Evolutionary conservation across 2,329 filamentous ascomycete genomes (phyloP).

Genomic region (Ceratocystis ficicola): DNA sequence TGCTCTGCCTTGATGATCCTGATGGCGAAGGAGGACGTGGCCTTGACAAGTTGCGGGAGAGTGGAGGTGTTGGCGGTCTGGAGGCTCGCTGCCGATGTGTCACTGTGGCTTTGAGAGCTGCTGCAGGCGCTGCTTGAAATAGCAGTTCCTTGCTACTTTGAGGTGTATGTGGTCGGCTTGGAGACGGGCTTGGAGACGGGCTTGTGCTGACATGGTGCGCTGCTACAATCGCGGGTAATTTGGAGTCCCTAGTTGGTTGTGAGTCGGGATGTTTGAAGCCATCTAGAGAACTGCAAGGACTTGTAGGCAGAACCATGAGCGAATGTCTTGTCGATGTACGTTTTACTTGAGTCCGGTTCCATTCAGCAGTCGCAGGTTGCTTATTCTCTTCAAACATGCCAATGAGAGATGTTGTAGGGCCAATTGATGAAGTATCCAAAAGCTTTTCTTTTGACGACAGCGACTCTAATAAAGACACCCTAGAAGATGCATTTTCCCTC

Average conservation of each 20-base stretch:
- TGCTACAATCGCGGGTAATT: slow-evolving; percentile 8
- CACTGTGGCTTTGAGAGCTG: neutral
- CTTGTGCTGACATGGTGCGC: slow-evolving; percentile 14
- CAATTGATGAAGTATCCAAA: slow-evolving; percentile 46
- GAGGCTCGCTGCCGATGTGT: slow-evolving; percentile 17
- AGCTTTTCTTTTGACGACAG: slow-evolving; percentile 1
- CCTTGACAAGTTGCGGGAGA: slow-evolving; percentile 21
- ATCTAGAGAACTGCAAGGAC: neutral
- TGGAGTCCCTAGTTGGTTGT: neutral
- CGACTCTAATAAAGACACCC: neutral
- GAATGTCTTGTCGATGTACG: neutral
- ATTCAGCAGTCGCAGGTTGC: neutral
- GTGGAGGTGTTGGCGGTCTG: slow-evolving; percentile 20
- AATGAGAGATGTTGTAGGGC: slow-evolving; percentile 52
- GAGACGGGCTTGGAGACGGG: slow-evolving; percentile 19
- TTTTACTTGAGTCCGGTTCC: neutral
- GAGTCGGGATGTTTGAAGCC: neutral
- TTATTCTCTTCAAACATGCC: slow-evolving; percentile 51
- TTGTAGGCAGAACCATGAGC: neutral
- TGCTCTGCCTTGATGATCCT: slow-evolving; percentile 30
- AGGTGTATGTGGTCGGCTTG: slow-evolving; percentile 16
- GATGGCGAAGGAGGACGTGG: slow-evolving; percentile 20
- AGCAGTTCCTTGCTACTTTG: neutral
- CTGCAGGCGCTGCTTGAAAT: slow-evolving; percentile 1
- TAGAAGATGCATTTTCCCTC: neutral